Percentiles rank a stretch among this genome's conserved stretches.
phyloP scores from a whole-genome alignment of 2,329 filamentous ascomycete species.

The Aureobasidium sp. region DNA sequence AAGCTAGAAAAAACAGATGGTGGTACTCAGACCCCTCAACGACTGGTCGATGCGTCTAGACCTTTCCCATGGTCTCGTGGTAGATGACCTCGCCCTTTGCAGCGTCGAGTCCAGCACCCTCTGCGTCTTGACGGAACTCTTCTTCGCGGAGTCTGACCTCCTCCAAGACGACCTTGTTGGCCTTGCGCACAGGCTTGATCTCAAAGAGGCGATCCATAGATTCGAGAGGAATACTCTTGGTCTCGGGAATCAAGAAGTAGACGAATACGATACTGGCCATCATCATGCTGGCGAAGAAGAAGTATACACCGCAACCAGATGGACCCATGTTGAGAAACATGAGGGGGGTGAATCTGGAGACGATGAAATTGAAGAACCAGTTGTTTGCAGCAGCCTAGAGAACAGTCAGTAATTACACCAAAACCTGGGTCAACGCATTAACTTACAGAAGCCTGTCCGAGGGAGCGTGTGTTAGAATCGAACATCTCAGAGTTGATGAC shows the following conservation, averaged over 20 bases:
- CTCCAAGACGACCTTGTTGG: conserved; percentile 44
- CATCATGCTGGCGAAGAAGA: conserved; percentile 56
- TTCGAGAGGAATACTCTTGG: conserved; percentile 51
- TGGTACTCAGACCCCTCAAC: no score
- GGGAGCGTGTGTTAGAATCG: conserved; percentile 70
- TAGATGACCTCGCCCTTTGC: conserved; percentile 42
- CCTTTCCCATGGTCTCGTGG: conserved; percentile 26
- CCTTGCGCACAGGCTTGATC: conserved; percentile 45
- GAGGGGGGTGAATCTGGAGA: conserved; percentile 72
- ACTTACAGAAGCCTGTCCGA: conserved; percentile 69
- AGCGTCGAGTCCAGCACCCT: conserved; percentile 37
- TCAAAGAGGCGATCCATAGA: conserved; percentile 53
- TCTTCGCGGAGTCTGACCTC: conserved; percentile 39
- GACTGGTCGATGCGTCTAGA: no score
- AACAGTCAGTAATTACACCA: background rate
- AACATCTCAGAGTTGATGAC: conserved; percentile 79
- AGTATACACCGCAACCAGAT: conserved; percentile 42
- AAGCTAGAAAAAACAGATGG: no score
- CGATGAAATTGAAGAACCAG: conserved; percentile 78
- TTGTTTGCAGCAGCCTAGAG: conserved; percentile 69
- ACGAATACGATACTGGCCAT: conserved; percentile 49
- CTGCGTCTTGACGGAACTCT: conserved; percentile 47
- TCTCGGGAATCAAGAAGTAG: conserved; percentile 49
- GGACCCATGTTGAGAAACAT: conserved; percentile 57
- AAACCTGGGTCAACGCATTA: no score